Percentiles rank a stretch among this genome's conserved stretches.
phyloP scores from a whole-genome alignment of 2,329 filamentous ascomycete species.

The Lithohypha guttulata region DNA sequence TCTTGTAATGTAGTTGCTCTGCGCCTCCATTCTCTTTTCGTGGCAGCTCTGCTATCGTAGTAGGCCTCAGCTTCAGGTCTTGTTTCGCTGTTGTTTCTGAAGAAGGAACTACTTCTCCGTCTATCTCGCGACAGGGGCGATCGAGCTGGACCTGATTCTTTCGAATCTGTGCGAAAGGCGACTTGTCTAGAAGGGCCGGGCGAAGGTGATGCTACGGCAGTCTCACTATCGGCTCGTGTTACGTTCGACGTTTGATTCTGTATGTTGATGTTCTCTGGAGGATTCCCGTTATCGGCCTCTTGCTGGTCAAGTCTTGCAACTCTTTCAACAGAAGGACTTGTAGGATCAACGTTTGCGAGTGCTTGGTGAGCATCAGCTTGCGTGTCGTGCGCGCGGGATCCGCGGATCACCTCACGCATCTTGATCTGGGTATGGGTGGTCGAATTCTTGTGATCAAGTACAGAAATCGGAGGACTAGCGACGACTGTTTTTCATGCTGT shows the following conservation, averaged over 20 bases:
- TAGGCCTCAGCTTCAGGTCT: conserved; percentile 19
- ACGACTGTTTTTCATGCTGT: too few relatives aligned
- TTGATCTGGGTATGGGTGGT: too few relatives aligned
- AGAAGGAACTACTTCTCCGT: conserved; percentile 10
- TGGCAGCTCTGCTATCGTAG: conserved; percentile 23
- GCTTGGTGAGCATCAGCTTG: background rate
- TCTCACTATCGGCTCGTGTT: background rate
- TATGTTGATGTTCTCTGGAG: too few relatives aligned
- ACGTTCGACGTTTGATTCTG: background rate
- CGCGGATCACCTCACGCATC: conserved; percentile 2
- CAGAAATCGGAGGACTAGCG: too few relatives aligned
- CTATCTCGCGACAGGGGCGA: background rate
- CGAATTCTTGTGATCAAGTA: too few relatives aligned
- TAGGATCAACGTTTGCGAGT: background rate
- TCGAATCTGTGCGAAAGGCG: conserved; percentile 2
- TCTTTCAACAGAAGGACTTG: background rate
- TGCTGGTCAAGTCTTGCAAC: background rate
- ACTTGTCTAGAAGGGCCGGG: background rate
- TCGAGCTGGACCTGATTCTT: background rate
- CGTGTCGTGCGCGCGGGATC: background rate
- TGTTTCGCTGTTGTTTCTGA: conserved; percentile 10
- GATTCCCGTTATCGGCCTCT: background rate
- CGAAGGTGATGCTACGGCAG: background rate
- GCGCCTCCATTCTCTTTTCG: conserved; percentile 21
- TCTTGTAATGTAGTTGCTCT: conserved; percentile 21